phyloP scores from a whole-genome alignment of 371 early-diverging fungal genomes.

The Circinella umbellata region DNA sequence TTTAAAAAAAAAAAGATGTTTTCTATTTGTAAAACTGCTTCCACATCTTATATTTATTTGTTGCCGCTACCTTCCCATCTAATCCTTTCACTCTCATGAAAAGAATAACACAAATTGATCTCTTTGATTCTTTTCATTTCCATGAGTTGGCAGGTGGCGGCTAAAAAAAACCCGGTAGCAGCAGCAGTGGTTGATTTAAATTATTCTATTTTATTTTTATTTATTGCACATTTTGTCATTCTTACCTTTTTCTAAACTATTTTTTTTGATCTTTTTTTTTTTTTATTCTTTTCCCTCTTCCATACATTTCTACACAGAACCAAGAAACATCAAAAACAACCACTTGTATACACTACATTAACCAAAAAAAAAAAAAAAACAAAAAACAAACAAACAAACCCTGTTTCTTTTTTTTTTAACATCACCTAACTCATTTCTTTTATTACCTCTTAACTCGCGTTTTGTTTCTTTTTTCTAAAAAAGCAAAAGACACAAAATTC shows the following conservation, averaged over 20 bases:
- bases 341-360: not conserved
- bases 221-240: not conserved
- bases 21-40: not conserved
- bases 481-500: no score
- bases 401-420: not conserved
- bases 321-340: slow-evolving; percentile 1
- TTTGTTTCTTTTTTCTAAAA: not conserved
- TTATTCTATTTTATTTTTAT: not conserved
- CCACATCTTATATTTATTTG: not conserved
- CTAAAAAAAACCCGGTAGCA: not conserved
- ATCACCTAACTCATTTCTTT: not conserved
- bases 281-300: not conserved
- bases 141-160: slow-evolving; percentile 7
- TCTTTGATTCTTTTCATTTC: not conserved
- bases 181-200: not conserved
- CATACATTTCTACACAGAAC: slow-evolving; percentile 5
- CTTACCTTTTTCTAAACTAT: no score
- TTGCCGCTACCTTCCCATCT: slow-evolving; percentile 4
- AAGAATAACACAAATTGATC: not conserved
- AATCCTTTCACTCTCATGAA: not conserved
- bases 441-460: not conserved
- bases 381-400: not conserved
- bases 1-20: no score
- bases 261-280: no score
- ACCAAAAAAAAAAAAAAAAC: not conserved